These are phyloP conservation scores for Clavispora phyllophila DNA, from an alignment of 805 yeast genomes.

Conservation along the genomic window DNA sequence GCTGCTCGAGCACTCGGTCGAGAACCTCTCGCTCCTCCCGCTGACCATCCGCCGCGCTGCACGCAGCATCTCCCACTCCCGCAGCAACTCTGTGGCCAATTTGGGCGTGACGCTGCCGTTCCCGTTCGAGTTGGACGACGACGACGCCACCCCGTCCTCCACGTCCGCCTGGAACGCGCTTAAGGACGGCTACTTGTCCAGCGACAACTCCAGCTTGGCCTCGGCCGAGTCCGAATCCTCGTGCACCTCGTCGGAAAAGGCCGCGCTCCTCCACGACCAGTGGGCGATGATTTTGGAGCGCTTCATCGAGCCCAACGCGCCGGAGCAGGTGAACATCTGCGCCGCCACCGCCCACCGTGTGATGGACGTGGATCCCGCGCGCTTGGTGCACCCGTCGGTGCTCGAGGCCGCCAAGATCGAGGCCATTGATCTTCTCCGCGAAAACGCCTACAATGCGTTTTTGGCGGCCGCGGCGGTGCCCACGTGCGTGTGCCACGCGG, in stretches of 20 bases:
- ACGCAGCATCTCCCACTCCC: slow-evolving; percentile 3
- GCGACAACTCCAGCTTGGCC: slow-evolving; percentile 2
- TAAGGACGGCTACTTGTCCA: slow-evolving; percentile 9
- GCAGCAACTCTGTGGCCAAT: not conserved
- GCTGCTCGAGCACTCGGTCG: slow-evolving; percentile 11
- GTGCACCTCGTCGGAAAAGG: slow-evolving; percentile 1
- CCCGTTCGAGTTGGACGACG: slow-evolving; percentile 17
- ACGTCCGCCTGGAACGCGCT: slow-evolving; percentile 18
- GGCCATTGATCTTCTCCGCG: slow-evolving; percentile 28
- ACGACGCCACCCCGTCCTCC: slow-evolving; percentile 16
- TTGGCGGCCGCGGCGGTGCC: not conserved
- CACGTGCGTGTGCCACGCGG: not conserved
- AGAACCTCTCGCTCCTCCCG: slow-evolving; percentile 9
- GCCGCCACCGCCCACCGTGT: slow-evolving; percentile 28
- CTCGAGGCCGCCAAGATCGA: slow-evolving; percentile 27
- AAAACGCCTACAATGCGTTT: slow-evolving; percentile 26
- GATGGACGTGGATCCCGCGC: slow-evolving; percentile 14
- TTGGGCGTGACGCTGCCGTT: not conserved
- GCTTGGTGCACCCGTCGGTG: slow-evolving; percentile 25
- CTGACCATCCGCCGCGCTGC: slow-evolving; percentile 4
- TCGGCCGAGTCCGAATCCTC: not conserved
- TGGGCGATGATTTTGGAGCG: slow-evolving; percentile 35
- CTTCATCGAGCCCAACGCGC: slow-evolving; percentile 40
- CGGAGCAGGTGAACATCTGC: slow-evolving; percentile 47
- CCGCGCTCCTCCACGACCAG: slow-evolving; percentile 17